Evolutionary conservation across 768 basidiomycete species (phyloP).

Genomic region (Melanogaster broomeanus): DNA sequence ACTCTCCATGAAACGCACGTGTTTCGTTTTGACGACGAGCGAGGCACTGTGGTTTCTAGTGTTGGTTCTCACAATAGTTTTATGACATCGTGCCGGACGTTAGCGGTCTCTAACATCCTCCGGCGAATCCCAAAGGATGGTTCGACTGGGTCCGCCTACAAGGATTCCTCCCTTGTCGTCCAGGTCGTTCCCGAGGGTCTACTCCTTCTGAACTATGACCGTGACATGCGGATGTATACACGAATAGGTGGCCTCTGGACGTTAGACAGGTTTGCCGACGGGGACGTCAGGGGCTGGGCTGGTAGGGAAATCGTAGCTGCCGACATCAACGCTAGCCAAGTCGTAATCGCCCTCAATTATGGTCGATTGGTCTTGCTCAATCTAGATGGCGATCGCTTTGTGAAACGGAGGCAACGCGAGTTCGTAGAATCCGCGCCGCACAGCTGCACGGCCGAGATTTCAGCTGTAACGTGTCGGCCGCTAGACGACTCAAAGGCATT

Average conservation of each 20-base stretch:
- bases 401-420: slow-evolving; percentile 27
- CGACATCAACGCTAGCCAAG: slow-evolving; percentile 66
- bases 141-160: slow-evolving; percentile 30
- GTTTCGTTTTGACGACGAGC: slow-evolving; percentile 46
- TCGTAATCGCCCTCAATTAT: slow-evolving; percentile 58
- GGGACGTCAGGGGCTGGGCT: slow-evolving; percentile 21
- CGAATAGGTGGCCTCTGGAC: slow-evolving; percentile 44
- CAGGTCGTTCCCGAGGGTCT: slow-evolving; percentile 71
- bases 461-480: slow-evolving; percentile 67
- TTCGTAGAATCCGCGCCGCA: slow-evolving; percentile 22
- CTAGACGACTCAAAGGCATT: slow-evolving; percentile 48
- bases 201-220: slow-evolving; percentile 57
- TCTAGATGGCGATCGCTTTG: slow-evolving; percentile 41
- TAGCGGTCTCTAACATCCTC: slow-evolving; percentile 63
- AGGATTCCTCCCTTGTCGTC: slow-evolving; percentile 56
- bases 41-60: slow-evolving; percentile 14
- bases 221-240: slow-evolving; percentile 40
- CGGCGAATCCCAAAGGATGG: slow-evolving; percentile 20
- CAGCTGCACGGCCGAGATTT: slow-evolving; percentile 51
- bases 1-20: slow-evolving; percentile 56
- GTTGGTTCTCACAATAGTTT: slow-evolving; percentile 51
- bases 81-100: slow-evolving; percentile 50
- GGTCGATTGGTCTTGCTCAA: slow-evolving; percentile 55
- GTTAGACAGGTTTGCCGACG: slow-evolving; percentile 28
- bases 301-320: slow-evolving; percentile 63